Evolutionary conservation across 2,329 filamentous ascomycete genomes (phyloP), one percentile per base, ranked within the genome.

Genomic region (Grosmannia serpens): DNA sequence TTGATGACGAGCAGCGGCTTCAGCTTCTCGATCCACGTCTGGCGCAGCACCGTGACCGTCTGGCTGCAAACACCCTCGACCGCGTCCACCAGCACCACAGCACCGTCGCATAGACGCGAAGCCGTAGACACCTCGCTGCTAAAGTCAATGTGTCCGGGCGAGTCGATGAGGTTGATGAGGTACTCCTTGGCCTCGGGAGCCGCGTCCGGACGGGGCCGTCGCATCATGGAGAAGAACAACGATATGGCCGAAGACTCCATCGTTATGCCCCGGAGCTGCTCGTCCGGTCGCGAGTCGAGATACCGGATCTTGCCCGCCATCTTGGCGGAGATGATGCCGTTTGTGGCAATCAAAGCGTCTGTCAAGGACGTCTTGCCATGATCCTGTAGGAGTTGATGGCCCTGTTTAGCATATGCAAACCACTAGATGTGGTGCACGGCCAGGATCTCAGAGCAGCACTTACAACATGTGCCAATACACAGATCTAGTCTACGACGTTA

Each of bases 201-300:
- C 7, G 83, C 83, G 20, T 90, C 85, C 2, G 87, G 85, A 1
- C 82, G 77, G 44, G 83, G 76, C 64, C 89, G 83, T 64, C 91
- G 82, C 57, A 95, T 76, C 81, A 97, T 89, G 41, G 91, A 95
- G 71, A 99, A 99, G 73, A 88, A 95, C 38, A 99, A 78, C 0
- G 94, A 97, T 63, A 99, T 99, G 62, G 94, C 94, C 7, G 92
- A 97, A 0, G 94, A 97, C 72, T 99, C 94, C 94, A 99, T 99
- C n/a, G 94, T 99, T 69, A 99, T 99, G 59, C 94, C 94, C 64
- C 94, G 87, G 20, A 89, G 82, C 74, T 99, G 94, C 72, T 99
- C 94, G 73, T 99, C 94, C 1, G 92, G 92, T 50, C 94, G 81
- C 26, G 94, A 97, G 74, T 99, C 94, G 60, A 99, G 84, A 69